A percentile compares a stretch with the other conserved stretches of the same genome.
These are phyloP conservation scores for Magnaporthiopsis incrustans DNA, from an alignment of 2,329 filamentous ascomycete genomes.

Conservation along the genomic window DNA sequence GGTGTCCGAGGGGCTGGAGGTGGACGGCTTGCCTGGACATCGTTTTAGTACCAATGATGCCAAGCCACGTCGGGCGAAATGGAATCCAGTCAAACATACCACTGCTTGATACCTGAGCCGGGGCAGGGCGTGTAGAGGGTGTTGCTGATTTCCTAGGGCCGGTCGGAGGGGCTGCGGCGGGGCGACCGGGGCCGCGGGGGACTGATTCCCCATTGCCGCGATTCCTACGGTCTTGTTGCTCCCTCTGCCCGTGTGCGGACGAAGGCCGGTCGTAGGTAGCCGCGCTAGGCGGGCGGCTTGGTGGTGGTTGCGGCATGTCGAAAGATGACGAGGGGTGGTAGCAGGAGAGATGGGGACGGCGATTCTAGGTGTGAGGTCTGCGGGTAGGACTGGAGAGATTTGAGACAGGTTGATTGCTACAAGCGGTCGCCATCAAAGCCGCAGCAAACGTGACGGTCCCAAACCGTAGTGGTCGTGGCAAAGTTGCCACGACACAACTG, in stretches of 20 bases:
- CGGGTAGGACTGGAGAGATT: not conserved
- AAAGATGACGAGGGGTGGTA: too few relatives aligned
- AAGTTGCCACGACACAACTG: not conserved
- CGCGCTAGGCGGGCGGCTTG: too few relatives aligned
- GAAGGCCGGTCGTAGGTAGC: not conserved
- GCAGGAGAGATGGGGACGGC: too few relatives aligned
- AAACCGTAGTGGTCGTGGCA: not conserved
- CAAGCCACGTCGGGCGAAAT: too few relatives aligned
- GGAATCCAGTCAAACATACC: not conserved
- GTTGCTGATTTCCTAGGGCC: not conserved
- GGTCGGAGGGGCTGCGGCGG: not conserved
- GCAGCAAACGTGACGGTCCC: not conserved
- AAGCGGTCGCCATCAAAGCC: not conserved
- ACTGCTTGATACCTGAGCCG: not conserved
- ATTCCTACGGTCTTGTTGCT: not conserved
- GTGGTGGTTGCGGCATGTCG: not conserved
- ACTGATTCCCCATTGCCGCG: not conserved
- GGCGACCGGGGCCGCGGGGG: too few relatives aligned
- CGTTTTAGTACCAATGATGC: too few relatives aligned
- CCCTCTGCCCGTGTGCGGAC: not conserved
- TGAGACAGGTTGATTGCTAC: not conserved
- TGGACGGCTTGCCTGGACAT: not conserved
- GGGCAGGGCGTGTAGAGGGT: not conserved
- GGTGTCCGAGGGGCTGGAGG: not conserved
- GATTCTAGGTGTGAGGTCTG: too few relatives aligned